Evolutionary conservation across 345 rosid genomes (phyloP), one percentile per base, ranked within the genome.

Genomic region (Ailanthus altissimus): DNA sequence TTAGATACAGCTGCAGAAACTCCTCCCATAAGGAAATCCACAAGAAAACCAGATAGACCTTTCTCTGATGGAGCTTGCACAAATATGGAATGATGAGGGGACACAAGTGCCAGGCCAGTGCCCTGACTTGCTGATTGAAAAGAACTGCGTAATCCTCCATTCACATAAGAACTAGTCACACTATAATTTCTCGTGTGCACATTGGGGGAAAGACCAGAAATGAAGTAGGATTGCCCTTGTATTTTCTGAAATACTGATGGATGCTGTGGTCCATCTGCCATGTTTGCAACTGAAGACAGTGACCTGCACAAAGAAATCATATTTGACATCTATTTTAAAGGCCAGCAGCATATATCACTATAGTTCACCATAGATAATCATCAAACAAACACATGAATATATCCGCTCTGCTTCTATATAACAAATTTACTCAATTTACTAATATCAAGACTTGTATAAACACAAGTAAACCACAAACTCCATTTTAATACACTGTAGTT

Each of bases 21-120:
- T 81, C 86, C 87, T 50, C 90, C 92, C 92, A 87, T 87, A 59
- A 89, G 88, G 74, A 89, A 89, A 80, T 87, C 90, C 61, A 82
- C 63, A 46, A 82, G 0, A 74, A 89, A 89, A 32, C 75, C 63
- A 16, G 74, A 26, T 25, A 66, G 18, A 56, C 86, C 84, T 84
- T 82, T 84, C 85, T 85, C 89, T 13, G 82, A 43, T n/a, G 89
- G 89, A 40, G 89, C 89, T 65, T 84, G 85, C 28, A 87, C 83
- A 78, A 78, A 74, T 49, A 85, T 72, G n/a, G 89, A 79, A 63
- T 84, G 78, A 72, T 70, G 64, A 76, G 81, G 72, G 2, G 88
- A 77, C 56, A 66, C 47, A 38, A 78, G 50, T 57, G 79, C 84
- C 77, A 78, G 73, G 56, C 83, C 81, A 71, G 72, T 47, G 67